Base-by-base conservation (phyloP, 257 asterid genomes). In the Salvia rosmarinus region DNA sequence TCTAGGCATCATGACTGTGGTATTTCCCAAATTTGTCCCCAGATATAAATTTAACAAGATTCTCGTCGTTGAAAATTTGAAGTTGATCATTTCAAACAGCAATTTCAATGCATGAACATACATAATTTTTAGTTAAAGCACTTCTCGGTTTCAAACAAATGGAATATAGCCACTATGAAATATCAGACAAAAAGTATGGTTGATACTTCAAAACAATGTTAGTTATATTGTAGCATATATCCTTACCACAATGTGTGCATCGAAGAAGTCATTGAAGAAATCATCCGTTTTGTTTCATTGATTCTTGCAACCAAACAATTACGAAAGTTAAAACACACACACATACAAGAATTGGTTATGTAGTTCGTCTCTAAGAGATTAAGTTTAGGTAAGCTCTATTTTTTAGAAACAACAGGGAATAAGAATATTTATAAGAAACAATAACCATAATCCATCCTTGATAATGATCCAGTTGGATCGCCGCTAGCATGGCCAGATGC, bases 1-100 rank as follows among this genome's bases (percentile, higher is more conserved):
- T 25, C 67, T 16, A 70, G 47, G 67, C 34, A 39, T 35, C n/a
- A 0, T 34, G 40, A 37, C 3, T 20, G 32, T 56, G 35, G 44
- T 11, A 13, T 32, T 66, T 13, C 39, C 14, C 34, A 11, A 7
- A 19, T 62, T 32, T 9, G 10, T 30, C 39, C 9, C 57, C n/a
- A 37, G 44, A 6, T 37, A 37, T 37, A 37, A 37, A 7, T 37
- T 37, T 5, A 42, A 34, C 42, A 4, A 57, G 66, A 63, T 54
- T 63, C 67, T 12, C 21, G 34, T n/a, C 66, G 20, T 59, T 66
- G 66, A 77, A 20, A 59, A 60, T 57, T 55, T 39, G n/a, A 37
- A 60, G 51, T 39, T 66, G 71, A 78, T 78, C 50, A 44, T 14
- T 78, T 78, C 78, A 72, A 67, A 78, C 82, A 51, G 9, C 62